These are phyloP conservation scores for Penstemon eatonii DNA, from an alignment of 257 asterid genomes.

Conservation along the genomic window DNA sequence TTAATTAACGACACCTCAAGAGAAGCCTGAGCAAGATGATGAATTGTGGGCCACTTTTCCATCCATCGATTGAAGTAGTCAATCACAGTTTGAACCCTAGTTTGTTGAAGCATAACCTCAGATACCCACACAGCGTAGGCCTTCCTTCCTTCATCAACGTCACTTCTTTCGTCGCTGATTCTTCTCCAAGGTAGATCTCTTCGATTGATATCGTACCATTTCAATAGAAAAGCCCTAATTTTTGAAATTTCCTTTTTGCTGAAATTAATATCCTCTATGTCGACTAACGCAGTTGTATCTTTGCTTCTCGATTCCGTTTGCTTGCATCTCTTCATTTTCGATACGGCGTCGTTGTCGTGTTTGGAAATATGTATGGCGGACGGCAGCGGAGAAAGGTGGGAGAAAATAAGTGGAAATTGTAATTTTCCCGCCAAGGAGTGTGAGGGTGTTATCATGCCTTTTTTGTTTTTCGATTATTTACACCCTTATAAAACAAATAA, in stretches of 20 bases:
- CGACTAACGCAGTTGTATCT: slow-evolving; percentile 33
- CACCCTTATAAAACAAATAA: no score
- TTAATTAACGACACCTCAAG: slow-evolving; percentile 54
- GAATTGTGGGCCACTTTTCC: slow-evolving; percentile 90
- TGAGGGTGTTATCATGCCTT: not conserved
- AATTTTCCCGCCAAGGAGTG: slow-evolving; percentile 57
- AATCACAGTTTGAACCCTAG: slow-evolving; percentile 91
- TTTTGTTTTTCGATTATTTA: not conserved
- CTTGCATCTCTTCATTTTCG: slow-evolving; percentile 53
- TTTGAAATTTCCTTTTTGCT: slow-evolving; percentile 40
- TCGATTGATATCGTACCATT: slow-evolving; percentile 74
- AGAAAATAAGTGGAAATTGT: slow-evolving; percentile 19
- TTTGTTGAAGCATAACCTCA: slow-evolving; percentile 98
- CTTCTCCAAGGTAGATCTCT: slow-evolving; percentile 96
- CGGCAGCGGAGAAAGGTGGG: slow-evolving; percentile 32
- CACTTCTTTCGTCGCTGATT: slow-evolving; percentile 38
- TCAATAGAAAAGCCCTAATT: slow-evolving; percentile 74
- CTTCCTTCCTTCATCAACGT: slow-evolving; percentile 48
- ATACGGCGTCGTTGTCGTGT: not conserved
- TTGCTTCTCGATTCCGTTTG: slow-evolving; percentile 24
- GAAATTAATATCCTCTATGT: slow-evolving; percentile 80
- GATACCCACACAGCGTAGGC: slow-evolving; percentile 99
- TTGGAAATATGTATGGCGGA: not conserved
- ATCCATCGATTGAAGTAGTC: slow-evolving; percentile 90
- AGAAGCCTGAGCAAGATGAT: slow-evolving; percentile 77